Conservation (phyloP, 192 early-diverging fungal species). For the Coemansia guatemalensis region DNA sequence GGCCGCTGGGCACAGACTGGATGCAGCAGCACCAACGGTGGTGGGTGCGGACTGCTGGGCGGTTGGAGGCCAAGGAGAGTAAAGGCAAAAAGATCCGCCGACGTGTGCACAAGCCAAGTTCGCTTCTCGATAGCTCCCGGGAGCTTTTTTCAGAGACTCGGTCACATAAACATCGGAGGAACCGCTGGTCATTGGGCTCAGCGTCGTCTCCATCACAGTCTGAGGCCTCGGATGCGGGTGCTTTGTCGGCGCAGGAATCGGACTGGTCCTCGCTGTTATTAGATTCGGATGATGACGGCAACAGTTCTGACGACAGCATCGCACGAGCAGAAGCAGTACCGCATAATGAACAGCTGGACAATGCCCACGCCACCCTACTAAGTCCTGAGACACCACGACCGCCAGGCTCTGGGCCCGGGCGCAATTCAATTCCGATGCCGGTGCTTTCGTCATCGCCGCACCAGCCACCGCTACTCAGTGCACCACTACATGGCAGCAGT, state of each 20-base stretch:
- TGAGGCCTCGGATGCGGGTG: conserved; percentile 8
- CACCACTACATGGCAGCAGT: neutral
- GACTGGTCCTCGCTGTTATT: conserved; percentile 30
- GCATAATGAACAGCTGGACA: neutral
- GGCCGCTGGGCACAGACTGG: conserved; percentile 30
- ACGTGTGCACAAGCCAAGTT: conserved; percentile 9
- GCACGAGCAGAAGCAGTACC: neutral
- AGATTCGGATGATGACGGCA: neutral
- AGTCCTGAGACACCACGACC: neutral
- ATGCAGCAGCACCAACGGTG: conserved; percentile 52
- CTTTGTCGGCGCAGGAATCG: conserved; percentile 6
- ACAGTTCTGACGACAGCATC: neutral
- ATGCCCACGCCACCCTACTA: conserved; percentile 5
- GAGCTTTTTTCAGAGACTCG: conserved; percentile 11
- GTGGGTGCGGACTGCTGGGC: conserved; percentile 40
- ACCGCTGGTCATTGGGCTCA: conserved; percentile 10
- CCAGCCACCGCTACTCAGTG: neutral
- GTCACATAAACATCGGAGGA: neutral
- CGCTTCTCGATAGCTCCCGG: conserved; percentile 9
- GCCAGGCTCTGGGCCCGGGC: neutral
- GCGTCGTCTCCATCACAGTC: conserved; percentile 8
- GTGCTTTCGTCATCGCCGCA: conserved; percentile 8
- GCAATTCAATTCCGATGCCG: conserved; percentile 16
- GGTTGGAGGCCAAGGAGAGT: conserved; percentile 18
- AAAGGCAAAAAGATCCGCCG: conserved; percentile 24